Percentiles rank a stretch among this genome's conserved stretches.
These are phyloP conservation scores for Talaromyces sp. DNA, from an alignment of 2,329 filamentous ascomycete genomes.

Conservation along the genomic window DNA sequence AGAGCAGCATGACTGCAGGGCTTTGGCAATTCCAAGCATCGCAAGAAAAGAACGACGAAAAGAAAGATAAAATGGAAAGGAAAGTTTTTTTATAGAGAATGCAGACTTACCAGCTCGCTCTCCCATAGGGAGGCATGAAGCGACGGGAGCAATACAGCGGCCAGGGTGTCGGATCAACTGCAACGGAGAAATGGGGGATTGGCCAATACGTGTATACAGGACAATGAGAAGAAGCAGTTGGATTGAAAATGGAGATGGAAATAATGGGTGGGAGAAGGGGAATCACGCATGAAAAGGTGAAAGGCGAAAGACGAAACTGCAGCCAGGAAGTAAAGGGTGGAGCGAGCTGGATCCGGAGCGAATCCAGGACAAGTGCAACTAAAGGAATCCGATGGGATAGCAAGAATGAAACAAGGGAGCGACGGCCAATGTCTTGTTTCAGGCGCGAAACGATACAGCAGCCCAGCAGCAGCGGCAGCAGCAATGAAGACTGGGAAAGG, in stretches of 20 bases:
- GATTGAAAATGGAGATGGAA: not conserved
- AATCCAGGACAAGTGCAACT: not conserved
- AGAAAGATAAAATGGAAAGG: not conserved
- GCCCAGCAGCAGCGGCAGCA: not conserved
- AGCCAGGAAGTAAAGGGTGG: not conserved
- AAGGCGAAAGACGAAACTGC: not conserved
- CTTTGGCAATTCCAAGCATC: not conserved
- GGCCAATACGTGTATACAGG: not conserved
- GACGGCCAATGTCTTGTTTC: not conserved
- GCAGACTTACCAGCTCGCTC: constrained; percentile 13
- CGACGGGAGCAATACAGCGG: constrained; percentile 8
- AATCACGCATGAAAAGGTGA: no score
- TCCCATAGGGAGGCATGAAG: constrained; percentile 13
- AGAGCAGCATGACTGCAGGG: no score
- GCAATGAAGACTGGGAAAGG: not conserved
- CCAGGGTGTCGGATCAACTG: constrained; percentile 9
- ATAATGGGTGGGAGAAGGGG: not conserved
- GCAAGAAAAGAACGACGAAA: not conserved
- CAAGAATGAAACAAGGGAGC: not conserved
- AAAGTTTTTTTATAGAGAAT: not conserved
- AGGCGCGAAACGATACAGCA: not conserved
- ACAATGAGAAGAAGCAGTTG: not conserved
- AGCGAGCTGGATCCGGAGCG: not conserved
- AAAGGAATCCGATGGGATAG: not conserved
- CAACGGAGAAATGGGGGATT: not conserved